Conservation (phyloP, 768 basidiomycete genomes). For the Amanita polypyramis region DNA sequence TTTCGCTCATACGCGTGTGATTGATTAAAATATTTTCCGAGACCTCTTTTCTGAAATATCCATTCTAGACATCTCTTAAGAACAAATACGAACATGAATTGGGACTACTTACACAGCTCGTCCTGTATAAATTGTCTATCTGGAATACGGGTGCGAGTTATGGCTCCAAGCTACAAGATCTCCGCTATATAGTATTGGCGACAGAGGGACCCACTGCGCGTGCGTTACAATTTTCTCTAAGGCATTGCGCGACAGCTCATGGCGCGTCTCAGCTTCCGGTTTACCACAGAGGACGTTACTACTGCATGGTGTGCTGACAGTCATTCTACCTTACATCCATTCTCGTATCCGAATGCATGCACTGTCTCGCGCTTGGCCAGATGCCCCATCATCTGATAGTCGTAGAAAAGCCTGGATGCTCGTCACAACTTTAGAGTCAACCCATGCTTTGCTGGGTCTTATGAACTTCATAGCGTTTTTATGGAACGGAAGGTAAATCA, state of each 20-base stretch:
- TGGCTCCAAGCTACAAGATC: slow-evolving; percentile 73
- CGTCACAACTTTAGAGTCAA: slow-evolving; percentile 57
- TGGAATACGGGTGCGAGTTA: slow-evolving; percentile 78
- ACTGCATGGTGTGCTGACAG: slow-evolving; percentile 61
- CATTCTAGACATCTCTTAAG: slow-evolving; percentile 42
- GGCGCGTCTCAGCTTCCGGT: slow-evolving; percentile 40
- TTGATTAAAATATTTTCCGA: not conserved
- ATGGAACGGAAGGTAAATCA: slow-evolving; percentile 71
- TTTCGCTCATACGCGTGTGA: slow-evolving; percentile 59
- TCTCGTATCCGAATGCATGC: slow-evolving; percentile 65
- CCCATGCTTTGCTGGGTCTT: slow-evolving; percentile 51
- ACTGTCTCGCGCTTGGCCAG: slow-evolving; percentile 83
- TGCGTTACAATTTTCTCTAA: slow-evolving; percentile 19
- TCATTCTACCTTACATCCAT: slow-evolving; percentile 72
- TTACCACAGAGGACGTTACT: slow-evolving; percentile 52
- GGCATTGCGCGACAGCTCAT: slow-evolving; percentile 7
- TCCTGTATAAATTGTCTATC: slow-evolving; percentile 72
- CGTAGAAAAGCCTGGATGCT: slow-evolving; percentile 66
- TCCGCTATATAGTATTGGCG: slow-evolving; percentile 40
- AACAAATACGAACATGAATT: slow-evolving; percentile 68
- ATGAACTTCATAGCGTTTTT: slow-evolving; percentile 78
- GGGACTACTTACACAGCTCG: slow-evolving; percentile 53
- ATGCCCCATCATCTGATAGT: slow-evolving; percentile 71
- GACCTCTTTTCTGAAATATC: slow-evolving; percentile 9
- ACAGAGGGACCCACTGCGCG: slow-evolving; percentile 19